These are phyloP conservation scores for Cryptococcus wingfieldii DNA, from an alignment of 1,284 basidiomycete species.

Conservation along the genomic window DNA sequence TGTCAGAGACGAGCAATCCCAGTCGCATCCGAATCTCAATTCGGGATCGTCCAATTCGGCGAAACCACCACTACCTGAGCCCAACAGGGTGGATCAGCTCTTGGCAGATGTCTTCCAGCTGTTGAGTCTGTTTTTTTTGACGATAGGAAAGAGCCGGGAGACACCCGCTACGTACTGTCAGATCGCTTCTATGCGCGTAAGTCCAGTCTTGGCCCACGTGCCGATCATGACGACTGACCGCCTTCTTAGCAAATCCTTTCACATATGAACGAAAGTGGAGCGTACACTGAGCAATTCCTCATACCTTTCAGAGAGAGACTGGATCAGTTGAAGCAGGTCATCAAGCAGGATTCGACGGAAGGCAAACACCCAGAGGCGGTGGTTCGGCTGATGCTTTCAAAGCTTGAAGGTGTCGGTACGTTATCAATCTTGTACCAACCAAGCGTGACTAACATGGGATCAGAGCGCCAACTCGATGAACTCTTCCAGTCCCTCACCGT, in stretches of 20 bases:
- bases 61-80: constrained; percentile 56
- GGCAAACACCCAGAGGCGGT: constrained; percentile 81
- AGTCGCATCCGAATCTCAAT: constrained; percentile 22
- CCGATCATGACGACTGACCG: neutral
- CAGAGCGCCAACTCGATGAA: constrained; percentile 70
- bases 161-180: constrained; percentile 90
- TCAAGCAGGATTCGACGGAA: constrained; percentile 73
- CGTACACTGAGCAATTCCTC: constrained; percentile 86
- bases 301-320: constrained; percentile 76
- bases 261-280: constrained; percentile 88
- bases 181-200: constrained; percentile 85
- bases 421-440: constrained; percentile 16
- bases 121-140: constrained; percentile 85
- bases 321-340: constrained; percentile 71
- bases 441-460: neutral
- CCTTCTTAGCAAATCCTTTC: constrained; percentile 74
- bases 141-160: constrained; percentile 88
- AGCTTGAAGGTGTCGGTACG: constrained; percentile 87
- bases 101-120: constrained; percentile 89
- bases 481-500: constrained; percentile 79
- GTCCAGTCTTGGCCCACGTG: constrained; percentile 44
- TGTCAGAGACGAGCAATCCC: constrained; percentile 62
- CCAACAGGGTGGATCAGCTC: constrained; percentile 84
- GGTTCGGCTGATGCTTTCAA: constrained; percentile 83
- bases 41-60: constrained; percentile 18